Base-by-base conservation (phyloP, 768 basidiomycete genomes). In the Rhizopogon vinicolor region DNA sequence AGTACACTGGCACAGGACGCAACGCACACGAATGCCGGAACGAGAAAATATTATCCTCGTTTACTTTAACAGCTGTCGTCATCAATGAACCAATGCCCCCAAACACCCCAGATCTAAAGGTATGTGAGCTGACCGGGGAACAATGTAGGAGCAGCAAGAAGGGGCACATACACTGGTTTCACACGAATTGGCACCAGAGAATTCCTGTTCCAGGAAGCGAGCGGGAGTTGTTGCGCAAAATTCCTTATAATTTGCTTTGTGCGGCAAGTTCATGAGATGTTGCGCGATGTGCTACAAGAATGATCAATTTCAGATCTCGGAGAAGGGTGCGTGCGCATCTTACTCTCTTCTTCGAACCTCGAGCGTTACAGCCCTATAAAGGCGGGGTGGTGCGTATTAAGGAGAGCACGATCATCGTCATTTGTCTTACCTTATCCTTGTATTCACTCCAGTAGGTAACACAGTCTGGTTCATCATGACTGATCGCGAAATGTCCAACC, bases 161-260 rank as follows among this genome's bases (percentile, higher is more conserved):
- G 13, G 18, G 18, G 13, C 31, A 48, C 46, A 5, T 48, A 48
- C 46, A 14, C 3, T 14, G 19, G 18, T 19, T 18, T 19, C 31
- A 7, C 46, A 48, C 46, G 61, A 29, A n/a, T 52, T 18, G 41
- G 61, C 58, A 39, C 67, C 55, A 0, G 44, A 43, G 19, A 71
- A 73, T 14, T 66, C 50, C 53, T 58, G 45, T 0, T 60, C 37
- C 14, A 54, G 41, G 44, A 72, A 68, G n/a, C 25, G 16, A 10
- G 54, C 51, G 1, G 72, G 72, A 0, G 72, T 73, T 1, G 72
- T 70, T 2, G 69, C 68, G 45, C 71, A 72, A 54, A 72, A 71
- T 14, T 66, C 63, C 13, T 50, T 56, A 71, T 71, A 73, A 18
- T 71, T 59, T 18, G 58, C 54, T 6, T 60, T 54, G 7, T 46